Evolutionary conservation across 768 basidiomycete genomes (phyloP), one percentile per base, ranked within the genome.

Genomic region (Suillus alpinus): DNA sequence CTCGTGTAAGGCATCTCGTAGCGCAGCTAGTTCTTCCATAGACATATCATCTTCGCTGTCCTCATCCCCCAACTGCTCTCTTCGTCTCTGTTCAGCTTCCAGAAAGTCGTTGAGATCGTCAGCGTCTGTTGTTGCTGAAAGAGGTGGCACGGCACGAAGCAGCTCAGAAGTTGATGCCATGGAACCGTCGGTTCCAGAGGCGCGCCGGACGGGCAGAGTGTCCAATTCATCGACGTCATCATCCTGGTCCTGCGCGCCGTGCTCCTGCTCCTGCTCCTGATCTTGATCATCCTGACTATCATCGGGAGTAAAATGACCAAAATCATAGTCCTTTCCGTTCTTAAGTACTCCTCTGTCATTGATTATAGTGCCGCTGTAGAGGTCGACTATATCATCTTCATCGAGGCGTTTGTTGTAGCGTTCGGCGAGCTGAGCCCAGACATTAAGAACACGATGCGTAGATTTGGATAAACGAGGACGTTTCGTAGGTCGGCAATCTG

Each of bases 341-440:
- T 83, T 81, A 44, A 89, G 74, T 4, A 89, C 81, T 2, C 91
- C 91, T 61, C 88, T 83, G 70, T 93, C 88, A 66, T 83, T 85
- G 60, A 90, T 76, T 44, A 93, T 78, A 62, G 81, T 71, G 12
- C 80, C 82, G 12, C 83, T 85, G 58, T 77, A 75, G 3, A 94
- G 75, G 67, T 92, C 87, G 36, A 93, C 78, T 50, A 92, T 86
- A 70, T 94, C 91, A 71, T 93, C 91, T 67, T 92, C 86, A 65
- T 90, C 88, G 41, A 91, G 74, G 47, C 81, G 79, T 56, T 83
- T 80, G 37, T 82, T 79, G 68, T 92, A 88, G 29, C 88, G 82
- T 52, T 87, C 84, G 3, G 83, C 89, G 4, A 93, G 82, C 56
- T 83, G 78, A 31, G 82, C 78, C 91, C 91, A 92, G 14, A 83